Conservation (phyloP, 2,329 filamentous ascomycete species). For the Colletotrichum paranaense region DNA sequence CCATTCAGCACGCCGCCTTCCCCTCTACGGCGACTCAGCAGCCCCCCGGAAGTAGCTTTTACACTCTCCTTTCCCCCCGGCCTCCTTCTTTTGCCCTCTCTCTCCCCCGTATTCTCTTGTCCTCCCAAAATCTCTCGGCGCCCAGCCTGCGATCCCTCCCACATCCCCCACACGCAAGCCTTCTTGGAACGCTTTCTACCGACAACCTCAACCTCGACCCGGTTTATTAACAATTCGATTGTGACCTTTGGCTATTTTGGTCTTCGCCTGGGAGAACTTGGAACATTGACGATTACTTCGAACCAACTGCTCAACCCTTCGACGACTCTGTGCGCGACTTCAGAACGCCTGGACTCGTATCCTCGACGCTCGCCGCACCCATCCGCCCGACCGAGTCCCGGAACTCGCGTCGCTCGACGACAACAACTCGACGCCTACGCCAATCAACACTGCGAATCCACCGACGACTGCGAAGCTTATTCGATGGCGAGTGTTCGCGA, state of each 20-base stretch:
- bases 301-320: conserved; percentile 3
- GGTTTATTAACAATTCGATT: conserved; percentile 23
- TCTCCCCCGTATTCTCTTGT: conserved; percentile 9
- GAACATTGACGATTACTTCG: conserved; percentile 11
- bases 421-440: conserved; percentile 5
- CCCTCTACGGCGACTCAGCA: conserved; percentile 7
- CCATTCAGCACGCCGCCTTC: conserved; percentile 18
- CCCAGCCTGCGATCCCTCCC: conserved; percentile 39
- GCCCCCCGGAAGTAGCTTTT: conserved; percentile 33
- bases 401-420: conserved; percentile 26
- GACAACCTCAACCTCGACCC: conserved; percentile 23
- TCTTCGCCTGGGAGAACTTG: background rate
- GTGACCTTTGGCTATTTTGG: background rate
- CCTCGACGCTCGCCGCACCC: conserved; percentile 29
- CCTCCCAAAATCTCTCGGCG: conserved; percentile 38
- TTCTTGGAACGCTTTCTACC: conserved; percentile 32
- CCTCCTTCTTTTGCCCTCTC: background rate
- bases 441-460: conserved; percentile 16
- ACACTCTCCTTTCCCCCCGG: background rate
- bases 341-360: conserved; percentile 23
- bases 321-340: conserved; percentile 5
- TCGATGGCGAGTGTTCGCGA: conserved; percentile 48
- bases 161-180: conserved; percentile 35
- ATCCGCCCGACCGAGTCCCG: conserved; percentile 32
- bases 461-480: conserved; percentile 34